Conservation (phyloP, 495 filamentous ascomycete species). For the Aspergillus indologenus region DNA sequence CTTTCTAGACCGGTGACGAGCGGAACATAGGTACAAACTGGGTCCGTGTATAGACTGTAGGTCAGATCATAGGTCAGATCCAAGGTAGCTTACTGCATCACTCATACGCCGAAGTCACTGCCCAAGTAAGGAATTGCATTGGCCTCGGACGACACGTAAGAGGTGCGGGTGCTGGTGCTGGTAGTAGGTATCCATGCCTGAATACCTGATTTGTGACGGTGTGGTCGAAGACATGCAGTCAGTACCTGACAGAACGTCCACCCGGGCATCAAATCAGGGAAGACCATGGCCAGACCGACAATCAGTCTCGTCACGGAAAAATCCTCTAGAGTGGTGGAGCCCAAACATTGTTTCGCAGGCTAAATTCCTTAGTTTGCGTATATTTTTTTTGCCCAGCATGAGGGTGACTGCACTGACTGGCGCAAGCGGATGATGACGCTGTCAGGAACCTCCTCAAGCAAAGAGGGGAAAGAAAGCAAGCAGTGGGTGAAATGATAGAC, state of each 20-base stretch:
- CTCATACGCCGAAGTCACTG: background rate
- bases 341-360: background rate
- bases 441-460: constrained; percentile 7
- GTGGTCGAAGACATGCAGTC: background rate
- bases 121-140: background rate
- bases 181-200: background rate
- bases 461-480: background rate
- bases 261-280: constrained; percentile 1
- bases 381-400: background rate
- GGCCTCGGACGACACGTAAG: constrained; percentile 1
- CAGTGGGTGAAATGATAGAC: background rate
- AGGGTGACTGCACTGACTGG: background rate
- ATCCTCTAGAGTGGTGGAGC: background rate
- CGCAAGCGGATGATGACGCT: constrained; percentile 5
- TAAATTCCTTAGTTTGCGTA: background rate
- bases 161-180: background rate
- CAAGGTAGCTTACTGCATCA: background rate
- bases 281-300: constrained; percentile 3
- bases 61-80: background rate
- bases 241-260: constrained; percentile 2
- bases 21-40: background rate
- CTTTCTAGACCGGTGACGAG: background rate
- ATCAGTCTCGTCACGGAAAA: background rate
- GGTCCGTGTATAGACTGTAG: background rate
- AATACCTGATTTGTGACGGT: constrained; percentile 3